phyloP scores from a whole-genome alignment of 495 filamentous ascomycete species.

The Apiosordaria backusii region DNA sequence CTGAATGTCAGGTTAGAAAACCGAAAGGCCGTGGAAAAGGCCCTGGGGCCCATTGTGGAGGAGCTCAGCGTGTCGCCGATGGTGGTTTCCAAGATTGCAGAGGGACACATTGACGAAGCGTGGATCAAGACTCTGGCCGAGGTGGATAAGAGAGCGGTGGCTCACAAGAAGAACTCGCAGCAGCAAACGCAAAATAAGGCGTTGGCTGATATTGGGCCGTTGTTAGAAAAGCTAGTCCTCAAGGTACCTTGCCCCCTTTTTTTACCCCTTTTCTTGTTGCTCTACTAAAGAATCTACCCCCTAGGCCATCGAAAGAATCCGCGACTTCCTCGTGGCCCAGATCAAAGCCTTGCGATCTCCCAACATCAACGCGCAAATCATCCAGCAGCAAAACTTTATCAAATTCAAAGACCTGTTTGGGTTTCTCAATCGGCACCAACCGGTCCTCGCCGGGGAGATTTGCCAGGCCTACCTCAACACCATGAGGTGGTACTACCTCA shows the following conservation, averaged over 20 bases:
- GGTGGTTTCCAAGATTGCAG: slow-evolving; percentile 74
- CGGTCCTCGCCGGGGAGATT: slow-evolving; percentile 78
- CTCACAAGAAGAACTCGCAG: slow-evolving; percentile 60
- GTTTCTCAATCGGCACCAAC: slow-evolving; percentile 77
- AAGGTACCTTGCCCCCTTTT: slow-evolving; percentile 54
- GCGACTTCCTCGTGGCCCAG: slow-evolving; percentile 89
- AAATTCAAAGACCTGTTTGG: slow-evolving; percentile 80
- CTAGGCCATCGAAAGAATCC: slow-evolving; percentile 88
- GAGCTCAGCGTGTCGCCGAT: slow-evolving; percentile 83
- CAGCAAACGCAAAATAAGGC: slow-evolving; percentile 64
- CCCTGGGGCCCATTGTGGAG: slow-evolving; percentile 85
- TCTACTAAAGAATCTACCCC: slow-evolving; percentile 11
- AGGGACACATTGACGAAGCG: slow-evolving; percentile 83
- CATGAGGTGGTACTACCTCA: slow-evolving; percentile 97
- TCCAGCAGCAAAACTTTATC: slow-evolving; percentile 86
- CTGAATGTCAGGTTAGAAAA: slow-evolving; percentile 88
- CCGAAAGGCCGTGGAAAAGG: slow-evolving; percentile 79
- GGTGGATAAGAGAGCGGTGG: slow-evolving; percentile 70
- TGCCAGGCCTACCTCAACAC: slow-evolving; percentile 94
- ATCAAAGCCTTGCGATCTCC: slow-evolving; percentile 90
- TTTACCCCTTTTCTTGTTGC: neutral
- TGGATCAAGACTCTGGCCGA: slow-evolving; percentile 86
- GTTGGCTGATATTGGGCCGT: slow-evolving; percentile 74
- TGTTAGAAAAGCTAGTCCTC: slow-evolving; percentile 75
- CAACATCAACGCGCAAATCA: slow-evolving; percentile 92